phyloP scores from a whole-genome alignment of 2,329 filamentous ascomycete genomes.

The Colletotrichum sp. region DNA sequence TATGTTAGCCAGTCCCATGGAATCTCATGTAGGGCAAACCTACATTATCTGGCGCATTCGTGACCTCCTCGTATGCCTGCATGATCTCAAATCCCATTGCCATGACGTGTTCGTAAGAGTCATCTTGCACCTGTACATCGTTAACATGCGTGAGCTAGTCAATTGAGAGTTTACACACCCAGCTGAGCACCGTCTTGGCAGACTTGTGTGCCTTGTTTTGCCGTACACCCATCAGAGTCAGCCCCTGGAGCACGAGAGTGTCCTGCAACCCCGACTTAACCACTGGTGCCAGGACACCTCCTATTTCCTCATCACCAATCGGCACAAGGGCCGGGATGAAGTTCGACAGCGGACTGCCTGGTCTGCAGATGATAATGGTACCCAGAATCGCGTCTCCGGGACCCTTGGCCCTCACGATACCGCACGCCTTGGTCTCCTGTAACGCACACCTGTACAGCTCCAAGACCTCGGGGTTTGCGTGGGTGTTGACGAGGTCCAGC shows the following conservation, averaged over 20 bases:
- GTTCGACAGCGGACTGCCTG: conserved; percentile 69
- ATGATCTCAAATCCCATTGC: conserved; percentile 82
- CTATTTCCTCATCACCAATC: conserved; percentile 60
- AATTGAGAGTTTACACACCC: conserved; percentile 60
- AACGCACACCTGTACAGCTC: conserved; percentile 83
- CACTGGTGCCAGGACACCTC: conserved; percentile 81
- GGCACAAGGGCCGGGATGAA: conserved; percentile 73
- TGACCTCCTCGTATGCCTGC: conserved; percentile 83
- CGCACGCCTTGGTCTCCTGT: conserved; percentile 72
- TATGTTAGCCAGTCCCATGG: background rate
- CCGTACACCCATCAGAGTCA: conserved; percentile 80
- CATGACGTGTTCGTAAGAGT: conserved; percentile 73
- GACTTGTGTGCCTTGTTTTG: conserved; percentile 83
- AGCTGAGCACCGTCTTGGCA: conserved; percentile 76
- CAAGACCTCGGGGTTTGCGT: conserved; percentile 77
- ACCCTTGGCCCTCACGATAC: conserved; percentile 82
- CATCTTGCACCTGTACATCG: conserved; percentile 65
- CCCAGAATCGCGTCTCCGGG: conserved; percentile 73
- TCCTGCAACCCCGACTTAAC: conserved; percentile 74
- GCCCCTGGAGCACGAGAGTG: conserved; percentile 73
- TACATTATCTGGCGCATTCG: conserved; percentile 62
- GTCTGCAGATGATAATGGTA: conserved; percentile 80
- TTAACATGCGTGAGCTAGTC: conserved; percentile 13
- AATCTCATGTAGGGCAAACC: conserved; percentile 26
- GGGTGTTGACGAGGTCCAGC: conserved; percentile 74